These are phyloP conservation scores for Inga laurina DNA, from an alignment of 306 rosid species.

Conservation along the genomic window DNA sequence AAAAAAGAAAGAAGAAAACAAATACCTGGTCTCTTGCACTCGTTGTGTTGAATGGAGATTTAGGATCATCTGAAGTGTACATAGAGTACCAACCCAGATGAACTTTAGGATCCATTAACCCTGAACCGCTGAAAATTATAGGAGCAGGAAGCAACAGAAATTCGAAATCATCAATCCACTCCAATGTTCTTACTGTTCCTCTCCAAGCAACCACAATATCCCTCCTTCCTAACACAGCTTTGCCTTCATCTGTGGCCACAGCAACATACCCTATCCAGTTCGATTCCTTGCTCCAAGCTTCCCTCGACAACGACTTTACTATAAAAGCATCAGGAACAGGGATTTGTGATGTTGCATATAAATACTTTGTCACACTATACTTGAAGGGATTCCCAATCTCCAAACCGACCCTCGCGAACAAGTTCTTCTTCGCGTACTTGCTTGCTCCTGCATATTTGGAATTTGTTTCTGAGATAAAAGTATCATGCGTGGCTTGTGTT, in stretches of 20 bases:
- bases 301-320: conserved; percentile 2
- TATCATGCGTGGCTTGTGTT: neutral
- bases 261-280: conserved; percentile 87
- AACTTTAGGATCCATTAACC: conserved; percentile 34
- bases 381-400: conserved; percentile 9
- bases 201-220: conserved; percentile 64
- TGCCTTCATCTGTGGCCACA: conserved; percentile 71
- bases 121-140: conserved; percentile 34
- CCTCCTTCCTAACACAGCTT: conserved; percentile 62
- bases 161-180: conserved; percentile 64
- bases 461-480: neutral
- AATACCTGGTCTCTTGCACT: conserved; percentile 70
- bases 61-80: conserved; percentile 57
- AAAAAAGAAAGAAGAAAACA: neutral
- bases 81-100: conserved; percentile 73
- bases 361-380: neutral
- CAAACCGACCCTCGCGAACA: neutral
- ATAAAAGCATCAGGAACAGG: neutral
- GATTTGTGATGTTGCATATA: neutral
- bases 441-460: neutral
- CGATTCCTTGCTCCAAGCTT: conserved; percentile 68
- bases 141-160: conserved; percentile 48
- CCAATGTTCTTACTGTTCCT: conserved; percentile 37
- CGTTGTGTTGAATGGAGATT: conserved; percentile 30
- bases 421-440: conserved; percentile 14